Conservation (phyloP, 177 flowering plant species). For the Vitis hybrid region DNA sequence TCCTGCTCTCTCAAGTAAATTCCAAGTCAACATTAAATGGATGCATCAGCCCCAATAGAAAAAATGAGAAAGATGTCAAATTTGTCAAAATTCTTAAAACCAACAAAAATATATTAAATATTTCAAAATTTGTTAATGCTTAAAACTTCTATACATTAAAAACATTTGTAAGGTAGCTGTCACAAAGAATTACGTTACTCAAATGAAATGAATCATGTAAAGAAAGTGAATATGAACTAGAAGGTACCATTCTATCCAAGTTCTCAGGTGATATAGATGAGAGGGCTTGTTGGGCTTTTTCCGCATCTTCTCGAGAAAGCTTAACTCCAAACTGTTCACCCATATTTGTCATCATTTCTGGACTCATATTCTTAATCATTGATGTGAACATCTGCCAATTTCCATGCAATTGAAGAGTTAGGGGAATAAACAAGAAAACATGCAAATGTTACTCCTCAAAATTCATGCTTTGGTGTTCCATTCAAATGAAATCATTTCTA, state of each 20-base stretch:
- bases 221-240: neutral
- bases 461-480: neutral
- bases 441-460: neutral
- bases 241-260: slow-evolving; percentile 88
- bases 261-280: slow-evolving; percentile 84
- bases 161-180: neutral
- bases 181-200: neutral
- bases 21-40: too few species aligned
- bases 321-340: slow-evolving; percentile 89
- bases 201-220: neutral
- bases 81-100: neutral
- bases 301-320: slow-evolving; percentile 87
- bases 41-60: too few species aligned
- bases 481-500: neutral
- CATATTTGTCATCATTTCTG: slow-evolving; percentile 97
- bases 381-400: slow-evolving; percentile 76
- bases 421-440: neutral
- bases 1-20: too few species aligned
- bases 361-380: slow-evolving; percentile 91
- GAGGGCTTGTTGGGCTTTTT: slow-evolving; percentile 93
- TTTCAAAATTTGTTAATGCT: neutral
- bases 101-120: neutral
- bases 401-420: slow-evolving; percentile 6
- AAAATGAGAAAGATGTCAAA: too few species aligned
- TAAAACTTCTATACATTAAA: neutral